Evolutionary conservation across 305 asterid species (phyloP).

Genomic region (Solanum hybrid): DNA sequence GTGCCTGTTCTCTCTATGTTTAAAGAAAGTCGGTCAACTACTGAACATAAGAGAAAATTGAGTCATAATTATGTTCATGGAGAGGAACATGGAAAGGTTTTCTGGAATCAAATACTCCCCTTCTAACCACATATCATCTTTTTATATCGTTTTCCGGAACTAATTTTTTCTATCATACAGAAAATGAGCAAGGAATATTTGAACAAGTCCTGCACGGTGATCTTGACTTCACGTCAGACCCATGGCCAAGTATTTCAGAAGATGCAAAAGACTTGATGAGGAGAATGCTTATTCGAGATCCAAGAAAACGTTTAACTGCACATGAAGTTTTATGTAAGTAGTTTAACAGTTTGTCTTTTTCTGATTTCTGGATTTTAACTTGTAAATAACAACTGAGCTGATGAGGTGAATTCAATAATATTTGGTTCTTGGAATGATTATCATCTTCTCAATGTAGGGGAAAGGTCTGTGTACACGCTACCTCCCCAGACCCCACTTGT

Average conservation of each 20-base stretch:
- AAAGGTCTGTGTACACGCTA: neutral
- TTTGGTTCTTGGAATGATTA: neutral
- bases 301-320: constrained; percentile 57
- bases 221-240: constrained; percentile 68
- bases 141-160: neutral
- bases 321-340: constrained; percentile 76
- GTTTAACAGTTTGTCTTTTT: neutral
- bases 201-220: constrained; percentile 65
- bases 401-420: neutral
- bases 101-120: neutral
- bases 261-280: constrained; percentile 69
- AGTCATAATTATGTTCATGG: neutral
- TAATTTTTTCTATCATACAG: constrained; percentile 20
- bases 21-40: neutral
- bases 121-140: neutral
- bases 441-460: neutral
- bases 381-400: neutral
- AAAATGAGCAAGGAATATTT: constrained; percentile 59
- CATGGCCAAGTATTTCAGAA: constrained; percentile 77
- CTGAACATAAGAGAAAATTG: neutral
- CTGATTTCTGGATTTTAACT: neutral
- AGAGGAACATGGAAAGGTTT: neutral
- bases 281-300: constrained; percentile 77
- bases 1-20: neutral
- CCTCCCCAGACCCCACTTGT: neutral